Percentiles rank a stretch among this genome's conserved stretches.
Evolutionary conservation across 2,329 filamentous ascomycete genomes (phyloP).

Genomic region (Thielaviopsis ethacetica): DNA sequence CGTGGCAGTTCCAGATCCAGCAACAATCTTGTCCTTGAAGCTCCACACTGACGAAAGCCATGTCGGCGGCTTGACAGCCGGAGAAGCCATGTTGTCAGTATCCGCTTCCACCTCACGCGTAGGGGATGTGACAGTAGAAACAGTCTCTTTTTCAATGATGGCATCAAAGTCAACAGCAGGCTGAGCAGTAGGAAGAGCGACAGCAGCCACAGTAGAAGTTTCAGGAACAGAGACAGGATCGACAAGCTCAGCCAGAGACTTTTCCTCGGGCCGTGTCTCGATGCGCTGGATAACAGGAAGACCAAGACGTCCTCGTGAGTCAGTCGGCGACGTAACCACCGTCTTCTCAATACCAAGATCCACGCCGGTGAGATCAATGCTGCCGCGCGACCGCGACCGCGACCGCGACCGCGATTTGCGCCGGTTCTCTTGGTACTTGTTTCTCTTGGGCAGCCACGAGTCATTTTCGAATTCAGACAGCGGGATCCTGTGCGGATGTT

Average conservation of each 20-base stretch:
- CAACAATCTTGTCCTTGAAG: neutral
- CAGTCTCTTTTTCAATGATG: neutral
- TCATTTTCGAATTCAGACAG: conserved; percentile 7
- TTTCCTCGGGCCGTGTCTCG: neutral
- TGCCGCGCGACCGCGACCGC: conserved; percentile 1
- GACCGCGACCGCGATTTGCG: conserved; percentile 5
- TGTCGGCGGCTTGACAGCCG: neutral
- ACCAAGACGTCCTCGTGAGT: conserved; percentile 3
- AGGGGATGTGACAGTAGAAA: neutral
- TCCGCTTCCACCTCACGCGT: neutral
- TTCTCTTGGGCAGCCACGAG: conserved; percentile 7
- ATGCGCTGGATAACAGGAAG: neutral
- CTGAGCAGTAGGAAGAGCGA: neutral
- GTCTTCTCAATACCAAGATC: neutral
- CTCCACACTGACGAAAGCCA: conserved; percentile 1
- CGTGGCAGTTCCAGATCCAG: neutral
- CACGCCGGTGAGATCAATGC: neutral
- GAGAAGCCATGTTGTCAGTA: neutral
- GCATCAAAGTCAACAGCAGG: neutral
- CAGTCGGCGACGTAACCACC: conserved; percentile 5
- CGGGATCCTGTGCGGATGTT: neutral
- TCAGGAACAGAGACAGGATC: neutral
- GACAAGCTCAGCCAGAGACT: neutral
- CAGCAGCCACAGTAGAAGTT: neutral
- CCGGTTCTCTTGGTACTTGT: conserved; percentile 1